phyloP scores from a whole-genome alignment of 2,329 filamentous ascomycete species.

The Pyricularia grisea region DNA sequence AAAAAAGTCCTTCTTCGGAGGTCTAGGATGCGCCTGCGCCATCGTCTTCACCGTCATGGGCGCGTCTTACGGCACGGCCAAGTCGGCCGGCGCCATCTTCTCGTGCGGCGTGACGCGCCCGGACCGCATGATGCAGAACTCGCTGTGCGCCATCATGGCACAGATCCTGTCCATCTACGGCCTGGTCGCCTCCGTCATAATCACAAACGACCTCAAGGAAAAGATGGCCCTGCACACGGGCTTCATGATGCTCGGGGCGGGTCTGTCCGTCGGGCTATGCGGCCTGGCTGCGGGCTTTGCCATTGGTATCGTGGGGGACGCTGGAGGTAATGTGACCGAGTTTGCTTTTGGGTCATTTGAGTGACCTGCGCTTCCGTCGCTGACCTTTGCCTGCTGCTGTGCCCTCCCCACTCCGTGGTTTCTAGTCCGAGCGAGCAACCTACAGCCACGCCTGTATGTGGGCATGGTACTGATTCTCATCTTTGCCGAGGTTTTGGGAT shows the following conservation, averaged over 20 bases:
- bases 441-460: slow-evolving; percentile 79
- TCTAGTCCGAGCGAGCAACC: slow-evolving; percentile 28
- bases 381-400: slow-evolving; percentile 16
- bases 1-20: slow-evolving; percentile 78
- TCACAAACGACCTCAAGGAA: slow-evolving; percentile 68
- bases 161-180: slow-evolving; percentile 99
- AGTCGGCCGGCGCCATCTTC: slow-evolving; percentile 95
- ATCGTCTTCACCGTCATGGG: slow-evolving; percentile 46
- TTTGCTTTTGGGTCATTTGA: neutral
- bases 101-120: slow-evolving; percentile 95
- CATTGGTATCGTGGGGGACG: slow-evolving; percentile 79
- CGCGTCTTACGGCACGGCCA: slow-evolving; percentile 95
- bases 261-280: slow-evolving; percentile 69
- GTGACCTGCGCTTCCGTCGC: neutral
- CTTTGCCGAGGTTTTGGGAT: slow-evolving; percentile 66
- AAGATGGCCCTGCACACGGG: slow-evolving; percentile 63
- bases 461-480: slow-evolving; percentile 98
- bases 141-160: slow-evolving; percentile 99
- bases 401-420: slow-evolving; percentile 27
- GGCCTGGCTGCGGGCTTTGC: slow-evolving; percentile 77
- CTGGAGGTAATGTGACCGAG: slow-evolving; percentile 51
- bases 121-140: slow-evolving; percentile 98
- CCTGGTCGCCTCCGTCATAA: slow-evolving; percentile 76
- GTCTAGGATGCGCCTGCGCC: slow-evolving; percentile 75
- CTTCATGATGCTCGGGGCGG: slow-evolving; percentile 76